These are phyloP conservation scores for Aspergillus transmontanensis DNA, from an alignment of 2,329 filamentous ascomycete genomes.

Conservation along the genomic window DNA sequence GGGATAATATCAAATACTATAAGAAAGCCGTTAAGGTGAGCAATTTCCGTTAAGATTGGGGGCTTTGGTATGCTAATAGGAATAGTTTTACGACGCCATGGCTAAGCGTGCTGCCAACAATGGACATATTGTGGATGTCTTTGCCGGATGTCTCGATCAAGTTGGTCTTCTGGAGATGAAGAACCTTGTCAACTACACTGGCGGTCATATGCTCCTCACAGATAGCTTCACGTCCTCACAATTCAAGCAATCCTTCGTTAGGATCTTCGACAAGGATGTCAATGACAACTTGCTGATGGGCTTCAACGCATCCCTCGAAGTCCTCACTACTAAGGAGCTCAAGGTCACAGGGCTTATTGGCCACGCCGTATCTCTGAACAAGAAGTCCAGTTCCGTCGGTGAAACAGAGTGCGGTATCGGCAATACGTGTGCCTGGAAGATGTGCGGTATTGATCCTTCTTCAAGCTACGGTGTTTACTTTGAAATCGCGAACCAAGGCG, in stretches of 20 bases:
- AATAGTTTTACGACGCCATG: constrained; percentile 87
- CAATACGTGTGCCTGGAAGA: constrained; percentile 99
- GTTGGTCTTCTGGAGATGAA: constrained; percentile 98
- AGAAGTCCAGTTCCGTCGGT: constrained; percentile 94
- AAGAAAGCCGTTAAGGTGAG: constrained; percentile 94
- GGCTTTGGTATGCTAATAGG: constrained; percentile 22
- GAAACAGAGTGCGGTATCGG: constrained; percentile 98
- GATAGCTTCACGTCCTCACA: constrained; percentile 99
- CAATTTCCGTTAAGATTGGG: background rate
- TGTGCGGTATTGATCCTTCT: constrained; percentile 95
- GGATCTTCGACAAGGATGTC: constrained; percentile 94
- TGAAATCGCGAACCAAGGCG: constrained; percentile 92
- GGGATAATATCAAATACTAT: constrained; percentile 99
- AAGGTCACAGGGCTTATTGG: constrained; percentile 98
- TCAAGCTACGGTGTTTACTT: constrained; percentile 97
- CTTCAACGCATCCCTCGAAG: constrained; percentile 95
- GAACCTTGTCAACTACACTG: constrained; percentile 90
- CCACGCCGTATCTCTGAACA: constrained; percentile 94
- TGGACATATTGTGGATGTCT: constrained; percentile 95
- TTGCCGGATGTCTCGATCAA: constrained; percentile 95
- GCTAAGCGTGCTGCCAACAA: constrained; percentile 95
- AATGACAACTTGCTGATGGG: constrained; percentile 96
- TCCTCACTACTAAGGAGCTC: constrained; percentile 94
- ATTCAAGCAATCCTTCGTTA: constrained; percentile 98
- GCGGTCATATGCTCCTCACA: constrained; percentile 96